These are phyloP conservation scores for Ceratocystis smalleyi DNA, from an alignment of 2,329 filamentous ascomycete species.

Conservation along the genomic window DNA sequence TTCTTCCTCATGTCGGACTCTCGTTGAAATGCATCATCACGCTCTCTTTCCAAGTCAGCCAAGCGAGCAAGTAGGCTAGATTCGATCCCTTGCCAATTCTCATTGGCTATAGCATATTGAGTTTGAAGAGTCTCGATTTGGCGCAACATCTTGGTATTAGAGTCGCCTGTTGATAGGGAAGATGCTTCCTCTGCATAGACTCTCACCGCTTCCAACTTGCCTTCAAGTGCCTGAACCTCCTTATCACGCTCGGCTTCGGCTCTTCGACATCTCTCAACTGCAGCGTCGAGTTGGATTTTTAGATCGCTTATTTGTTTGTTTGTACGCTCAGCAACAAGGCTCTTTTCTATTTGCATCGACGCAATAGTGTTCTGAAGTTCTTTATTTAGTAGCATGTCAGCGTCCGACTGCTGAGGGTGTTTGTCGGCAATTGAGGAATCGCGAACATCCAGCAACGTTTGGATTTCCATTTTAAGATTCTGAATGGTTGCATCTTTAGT, in stretches of 20 bases:
- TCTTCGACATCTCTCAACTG: slow-evolving; percentile 52
- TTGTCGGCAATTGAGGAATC: slow-evolving; percentile 51
- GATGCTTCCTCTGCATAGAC: slow-evolving; percentile 77
- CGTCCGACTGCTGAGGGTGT: slow-evolving; percentile 26
- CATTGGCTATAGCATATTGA: slow-evolving; percentile 83
- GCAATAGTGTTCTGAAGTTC: slow-evolving; percentile 42
- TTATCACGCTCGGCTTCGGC: slow-evolving; percentile 62
- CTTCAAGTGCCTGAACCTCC: slow-evolving; percentile 66
- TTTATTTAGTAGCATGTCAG: slow-evolving; percentile 38
- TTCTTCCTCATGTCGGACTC: slow-evolving; percentile 83
- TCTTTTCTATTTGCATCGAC: slow-evolving; percentile 65
- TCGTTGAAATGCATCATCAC: slow-evolving; percentile 67
- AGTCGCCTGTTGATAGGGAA: slow-evolving; percentile 64
- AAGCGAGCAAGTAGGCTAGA: slow-evolving; percentile 66
- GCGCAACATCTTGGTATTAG: slow-evolving; percentile 74
- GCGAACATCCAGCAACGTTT: slow-evolving; percentile 49
- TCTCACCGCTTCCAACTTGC: slow-evolving; percentile 77
- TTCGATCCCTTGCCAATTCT: slow-evolving; percentile 97
- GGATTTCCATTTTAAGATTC: slow-evolving; percentile 54
- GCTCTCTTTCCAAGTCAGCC: slow-evolving; percentile 69
- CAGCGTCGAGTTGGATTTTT: slow-evolving; percentile 55
- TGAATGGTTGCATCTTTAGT: slow-evolving; percentile 49
- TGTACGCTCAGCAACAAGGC: slow-evolving; percentile 49
- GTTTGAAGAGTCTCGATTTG: slow-evolving; percentile 93
- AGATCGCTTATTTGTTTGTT: slow-evolving; percentile 55